Evolutionary conservation across 2,329 filamentous ascomycete species (phyloP).

Genomic region (Ophioceras dolichostomum): DNA sequence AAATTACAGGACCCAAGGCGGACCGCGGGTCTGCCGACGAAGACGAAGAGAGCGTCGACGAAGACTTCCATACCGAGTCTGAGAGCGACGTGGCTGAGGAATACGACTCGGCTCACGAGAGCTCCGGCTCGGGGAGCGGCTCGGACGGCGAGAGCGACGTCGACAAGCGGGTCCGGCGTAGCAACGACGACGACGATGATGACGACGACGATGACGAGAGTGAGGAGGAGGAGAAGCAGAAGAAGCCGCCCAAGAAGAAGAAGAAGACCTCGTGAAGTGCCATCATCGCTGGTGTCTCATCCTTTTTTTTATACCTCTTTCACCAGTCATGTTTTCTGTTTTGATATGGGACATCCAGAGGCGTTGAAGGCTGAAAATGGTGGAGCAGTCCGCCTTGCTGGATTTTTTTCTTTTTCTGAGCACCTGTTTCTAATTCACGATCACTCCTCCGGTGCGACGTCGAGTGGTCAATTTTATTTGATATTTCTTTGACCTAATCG

Average conservation of each 20-base stretch:
- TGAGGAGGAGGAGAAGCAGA: slow-evolving; percentile 25
- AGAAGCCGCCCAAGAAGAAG: slow-evolving; percentile 28
- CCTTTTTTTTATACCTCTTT: no score
- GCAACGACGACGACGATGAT: slow-evolving; percentile 23
- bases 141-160: slow-evolving; percentile 53
- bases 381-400: no score
- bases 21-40: slow-evolving; percentile 90
- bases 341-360: no score
- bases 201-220: slow-evolving; percentile 35
- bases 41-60: slow-evolving; percentile 88
- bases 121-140: slow-evolving; percentile 59
- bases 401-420: no score
- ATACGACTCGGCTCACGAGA: slow-evolving; percentile 85
- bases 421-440: no score
- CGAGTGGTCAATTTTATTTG: no score
- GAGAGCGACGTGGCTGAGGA: slow-evolving; percentile 96
- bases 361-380: no score
- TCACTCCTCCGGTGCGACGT: no score
- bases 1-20: slow-evolving; percentile 55
- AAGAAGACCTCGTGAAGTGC: slow-evolving; percentile 22
- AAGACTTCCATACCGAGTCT: slow-evolving; percentile 87
- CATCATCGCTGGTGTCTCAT: neutral
- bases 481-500: no score
- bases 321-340: no score
- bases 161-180: slow-evolving; percentile 31